Evolutionary conservation across 176 grass and related monocot genomes (phyloP), one percentile per base, ranked within the genome.

Genomic region (Otatea glauca): DNA sequence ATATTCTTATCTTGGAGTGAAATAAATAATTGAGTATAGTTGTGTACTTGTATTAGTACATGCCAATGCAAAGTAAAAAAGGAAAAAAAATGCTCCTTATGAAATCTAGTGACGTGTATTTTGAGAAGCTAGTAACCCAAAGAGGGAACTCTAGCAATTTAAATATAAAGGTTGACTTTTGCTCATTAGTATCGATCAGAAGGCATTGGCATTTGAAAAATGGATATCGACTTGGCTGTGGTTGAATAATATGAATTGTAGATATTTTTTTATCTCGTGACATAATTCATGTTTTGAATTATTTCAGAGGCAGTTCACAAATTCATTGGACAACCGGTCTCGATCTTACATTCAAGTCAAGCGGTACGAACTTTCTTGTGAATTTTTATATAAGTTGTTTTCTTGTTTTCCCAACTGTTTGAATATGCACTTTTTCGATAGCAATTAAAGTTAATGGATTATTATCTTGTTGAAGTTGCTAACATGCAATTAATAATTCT

Each of bases 301-400:
- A 72, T 83, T 89, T 81, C 90, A 98, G 93, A 98, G 10, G 96
- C 89, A 66, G 94, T 98, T 92, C 89, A 80, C 21, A 92, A 85
- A 87, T 98, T 98, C 80, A 88, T 98, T 78, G 93, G 96, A 11
- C 91, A 96, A 60, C 81, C 93, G 35, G 89, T 96, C 3, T 87
- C 88, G 10, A 82, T 98, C 84, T 87, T 77, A 70, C 88, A 74
- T 85, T 98, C 96, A 60, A 98, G 96, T 82, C 88, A 91, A 86
- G 94, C 96, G 78, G 96, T 98, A 89, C 76, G 60, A 23, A 58
- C 55, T 63, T 83, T 70, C 61, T 6, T 78, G 47, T 27, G 45
- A 44, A 15, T 7, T 69, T 73, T 82, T 51, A 67, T 49, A 70
- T n/a, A 18, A 11, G 2, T 9, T 61, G 34, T n/a, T 21, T 86